Base-by-base conservation (phyloP, 495 filamentous ascomycete genomes). In the Pseudomonodictys pantanalensis region DNA sequence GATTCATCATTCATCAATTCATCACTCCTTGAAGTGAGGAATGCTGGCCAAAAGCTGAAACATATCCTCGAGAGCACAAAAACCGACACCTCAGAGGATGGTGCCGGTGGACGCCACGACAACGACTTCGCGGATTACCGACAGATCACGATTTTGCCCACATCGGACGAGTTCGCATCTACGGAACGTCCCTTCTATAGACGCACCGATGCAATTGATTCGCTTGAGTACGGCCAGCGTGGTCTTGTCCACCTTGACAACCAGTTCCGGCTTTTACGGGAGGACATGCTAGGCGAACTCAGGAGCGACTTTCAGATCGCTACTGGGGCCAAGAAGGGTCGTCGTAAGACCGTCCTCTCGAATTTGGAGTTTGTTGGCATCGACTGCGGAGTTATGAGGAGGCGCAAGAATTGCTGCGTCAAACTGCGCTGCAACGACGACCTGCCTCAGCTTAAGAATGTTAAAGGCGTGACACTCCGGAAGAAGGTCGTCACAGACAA, bases 221-320 rank as follows among this genome's bases (percentile, higher is more conserved):
- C 51, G 1, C 30, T 25, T 0, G 35, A 46, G 1, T 2, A 11
- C 3, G 46, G 54, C 2, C 60, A 68, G 10, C 81, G 86, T 0
- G 60, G 78, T 0, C 69, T 67, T 0, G 71, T 75, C 0, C 86
- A 90, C 68, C 60, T 89, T 0, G 89, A 91, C 66, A 91, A 90
- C 62, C 87, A 92, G 53, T 95, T 90, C 63, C 86, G 89, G 0
- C 79, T 92, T 1, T 71, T 90, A 2, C 73, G 89, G 3, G 87
- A 92, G 60, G 89, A 92, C 55, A 84, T 91, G 80, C 71, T 91
- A 0, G 79, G 73, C 0, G 86, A 86, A 50, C 70, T 91, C 8
- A 79, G 84, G 0, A 81, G 86, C 12, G 86, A 85, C 38, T 50
- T 66, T 41, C 59, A 67, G 38, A 62, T 62, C 2, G 63, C 63